Base-by-base conservation (phyloP, 2,329 filamentous ascomycete genomes). In the Verticillium nubilum region DNA sequence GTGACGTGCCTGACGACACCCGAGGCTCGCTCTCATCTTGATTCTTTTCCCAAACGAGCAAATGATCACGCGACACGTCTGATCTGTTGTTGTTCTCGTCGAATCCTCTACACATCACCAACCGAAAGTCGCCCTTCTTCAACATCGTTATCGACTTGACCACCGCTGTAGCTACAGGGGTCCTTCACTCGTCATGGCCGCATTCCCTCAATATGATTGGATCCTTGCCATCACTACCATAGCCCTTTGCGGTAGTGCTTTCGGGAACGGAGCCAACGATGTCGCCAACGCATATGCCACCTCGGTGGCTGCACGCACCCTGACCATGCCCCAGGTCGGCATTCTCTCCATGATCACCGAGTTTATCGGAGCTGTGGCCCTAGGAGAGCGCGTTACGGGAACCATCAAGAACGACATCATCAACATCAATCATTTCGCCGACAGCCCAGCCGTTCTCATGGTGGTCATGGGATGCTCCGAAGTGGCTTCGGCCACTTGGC, bases 311-410 rank as follows among this genome's bases (percentile, higher is more conserved):
- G 80, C 80, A 4, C 72, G 75, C 27, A 80, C 79, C 37, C 73
- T 83, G 65, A 78, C 78, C 42, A 81, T 83, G 78, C 72, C 74
- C 56, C 78, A 81, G 67, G 80, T 75, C 65, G 80, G 80, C 63
- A 66, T 82, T 26, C 68, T 83, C 23, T 75, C 79, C 58, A 72
- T 76, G 27, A 63, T 76, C 60, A 82, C 80, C 19, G 80, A 83
- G 65, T 78, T 83, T 64, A 68, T 80, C 13, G 80, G 80, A 59
- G 80, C 80, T n/a, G 76, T 83, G 7, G 78, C 75, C 54, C 73
- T 83, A 47, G 81, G 81, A 56, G 70, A 76, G 19, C 77, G 74
- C 1, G 74, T 77, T 57, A 76, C 75, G 3, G 64, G 66, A 35
- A 78, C 75, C 35, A 76, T 78, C 70, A 77, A 77, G 63, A 74